Percentiles rank a stretch among this genome's conserved stretches.
Evolutionary conservation across 1,284 basidiomycete species (phyloP).

Genomic region (Pseudozyma pruni): DNA sequence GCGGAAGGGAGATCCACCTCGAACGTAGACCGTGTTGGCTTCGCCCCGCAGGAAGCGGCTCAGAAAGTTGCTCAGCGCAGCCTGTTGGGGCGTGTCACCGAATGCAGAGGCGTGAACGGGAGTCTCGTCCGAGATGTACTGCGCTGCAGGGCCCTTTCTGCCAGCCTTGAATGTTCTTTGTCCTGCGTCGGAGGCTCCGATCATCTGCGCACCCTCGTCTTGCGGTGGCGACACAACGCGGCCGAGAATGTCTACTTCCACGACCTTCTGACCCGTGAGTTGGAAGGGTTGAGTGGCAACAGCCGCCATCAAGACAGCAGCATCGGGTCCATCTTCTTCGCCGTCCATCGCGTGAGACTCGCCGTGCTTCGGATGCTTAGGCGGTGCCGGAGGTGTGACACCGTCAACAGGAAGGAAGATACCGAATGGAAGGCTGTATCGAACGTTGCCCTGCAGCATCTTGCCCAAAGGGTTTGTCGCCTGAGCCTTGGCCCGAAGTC

Average conservation of each 20-base stretch:
- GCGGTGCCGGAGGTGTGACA: conserved; percentile 4
- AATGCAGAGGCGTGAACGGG: neutral
- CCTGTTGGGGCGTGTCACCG: conserved; percentile 46
- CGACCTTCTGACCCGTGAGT: conserved; percentile 52
- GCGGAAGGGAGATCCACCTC: conserved; percentile 58
- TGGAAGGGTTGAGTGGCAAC: conserved; percentile 58
- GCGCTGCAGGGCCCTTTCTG: neutral
- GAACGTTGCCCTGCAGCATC: conserved; percentile 53
- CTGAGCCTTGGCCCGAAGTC: conserved; percentile 55
- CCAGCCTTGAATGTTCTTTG: conserved; percentile 8
- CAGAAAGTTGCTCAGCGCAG: conserved; percentile 59
- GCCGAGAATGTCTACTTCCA: conserved; percentile 48
- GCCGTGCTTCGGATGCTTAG: conserved; percentile 30
- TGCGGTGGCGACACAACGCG: conserved; percentile 57
- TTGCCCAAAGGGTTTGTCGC: conserved; percentile 59
- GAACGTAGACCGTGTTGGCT: conserved; percentile 58
- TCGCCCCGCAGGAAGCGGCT: conserved; percentile 60
- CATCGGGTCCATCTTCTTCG: conserved; percentile 12
- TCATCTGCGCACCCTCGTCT: conserved; percentile 3
- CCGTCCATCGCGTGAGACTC: conserved; percentile 1
- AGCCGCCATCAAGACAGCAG: conserved; percentile 55
- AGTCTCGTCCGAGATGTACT: conserved; percentile 1
- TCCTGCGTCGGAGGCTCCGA: neutral
- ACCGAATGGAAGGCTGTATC: conserved; percentile 61
- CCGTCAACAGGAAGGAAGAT: conserved; percentile 54